A percentile compares a stretch with the other conserved stretches of the same genome.
Evolutionary conservation across 23 red algal genomes (phyloP).

Genomic region (Porphyridium purpureum): DNA sequence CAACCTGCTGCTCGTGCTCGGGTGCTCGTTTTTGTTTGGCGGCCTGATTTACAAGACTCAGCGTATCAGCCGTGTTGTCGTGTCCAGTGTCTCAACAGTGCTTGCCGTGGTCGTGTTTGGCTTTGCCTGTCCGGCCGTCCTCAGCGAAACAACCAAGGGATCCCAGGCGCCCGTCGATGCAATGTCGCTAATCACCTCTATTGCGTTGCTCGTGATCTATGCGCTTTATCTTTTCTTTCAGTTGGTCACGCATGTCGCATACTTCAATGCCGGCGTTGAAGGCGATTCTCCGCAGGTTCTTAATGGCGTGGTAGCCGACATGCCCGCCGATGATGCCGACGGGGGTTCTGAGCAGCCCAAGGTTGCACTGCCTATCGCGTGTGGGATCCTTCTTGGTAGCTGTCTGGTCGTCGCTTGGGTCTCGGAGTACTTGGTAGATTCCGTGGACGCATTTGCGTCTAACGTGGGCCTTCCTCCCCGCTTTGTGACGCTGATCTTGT

Average conservation of each 20-base stretch:
- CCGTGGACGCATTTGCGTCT: conserved; percentile 1
- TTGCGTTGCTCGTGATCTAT: conserved; percentile 64
- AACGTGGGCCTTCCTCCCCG: background rate
- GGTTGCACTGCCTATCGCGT: background rate
- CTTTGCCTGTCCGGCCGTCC: conserved; percentile 57
- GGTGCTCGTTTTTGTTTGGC: conserved; percentile 12
- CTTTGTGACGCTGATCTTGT: conserved; percentile 20
- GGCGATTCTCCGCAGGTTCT: too few relatives aligned
- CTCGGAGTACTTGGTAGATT: conserved; percentile 12
- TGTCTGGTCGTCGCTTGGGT: background rate
- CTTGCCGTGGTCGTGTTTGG: conserved; percentile 71
- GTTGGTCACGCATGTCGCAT: conserved; percentile 51
- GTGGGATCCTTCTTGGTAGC: background rate
- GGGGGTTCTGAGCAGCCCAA: too few relatives aligned
- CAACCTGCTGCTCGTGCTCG: conserved; percentile 21
- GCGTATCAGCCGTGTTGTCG: conserved; percentile 31
- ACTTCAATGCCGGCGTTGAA: background rate
- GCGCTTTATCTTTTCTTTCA: conserved; percentile 61
- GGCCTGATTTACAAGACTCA: conserved; percentile 48
- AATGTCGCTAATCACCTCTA: conserved; percentile 38
- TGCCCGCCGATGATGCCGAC: too few relatives aligned
- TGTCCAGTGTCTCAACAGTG: conserved; percentile 57
- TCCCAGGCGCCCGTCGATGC: conserved; percentile 9
- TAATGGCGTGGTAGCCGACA: too few relatives aligned
- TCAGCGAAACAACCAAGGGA: conserved; percentile 8